Conservation (phyloP, 192 early-diverging fungal species). For the Backusella westeae region DNA sequence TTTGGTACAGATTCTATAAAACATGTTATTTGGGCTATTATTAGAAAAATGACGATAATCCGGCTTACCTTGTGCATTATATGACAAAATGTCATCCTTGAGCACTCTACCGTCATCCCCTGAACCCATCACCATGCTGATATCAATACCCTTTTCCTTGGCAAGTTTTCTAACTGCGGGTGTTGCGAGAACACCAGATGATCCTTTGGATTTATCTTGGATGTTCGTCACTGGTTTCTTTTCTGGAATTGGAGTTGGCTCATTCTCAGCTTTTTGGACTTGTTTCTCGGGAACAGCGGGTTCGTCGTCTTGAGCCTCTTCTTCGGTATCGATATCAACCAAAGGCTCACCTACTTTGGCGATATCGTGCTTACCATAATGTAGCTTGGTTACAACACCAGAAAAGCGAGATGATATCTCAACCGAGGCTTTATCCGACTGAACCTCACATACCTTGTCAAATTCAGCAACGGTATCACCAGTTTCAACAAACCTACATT, state of each 20-base stretch:
- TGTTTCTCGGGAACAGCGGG: background rate
- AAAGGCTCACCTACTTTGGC: conserved; percentile 90
- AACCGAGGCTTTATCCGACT: conserved; percentile 98
- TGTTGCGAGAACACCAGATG: conserved; percentile 59
- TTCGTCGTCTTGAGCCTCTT: conserved; percentile 2
- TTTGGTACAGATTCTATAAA: background rate
- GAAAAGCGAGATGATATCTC: conserved; percentile 97
- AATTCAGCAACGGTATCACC: conserved; percentile 91
- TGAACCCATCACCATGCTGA: conserved; percentile 68
- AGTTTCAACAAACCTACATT: conserved; percentile 83
- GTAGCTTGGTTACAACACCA: conserved; percentile 75
- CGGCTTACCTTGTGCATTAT: conserved; percentile 23
- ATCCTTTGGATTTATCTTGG: background rate
- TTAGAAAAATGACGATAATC: background rate
- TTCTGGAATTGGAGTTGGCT: background rate
- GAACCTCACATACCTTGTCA: conserved; percentile 94
- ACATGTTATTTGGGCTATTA: background rate
- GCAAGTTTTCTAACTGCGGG: conserved; percentile 89
- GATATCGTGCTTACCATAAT: conserved; percentile 85
- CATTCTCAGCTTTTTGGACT: no score
- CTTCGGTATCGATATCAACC: conserved; percentile 38
- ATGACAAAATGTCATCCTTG: conserved; percentile 86
- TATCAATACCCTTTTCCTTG: conserved; percentile 75
- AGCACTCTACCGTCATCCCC: conserved; percentile 86
- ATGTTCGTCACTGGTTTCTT: background rate